Conservation (phyloP, 768 basidiomycete genomes). For the Russula sp. region DNA sequence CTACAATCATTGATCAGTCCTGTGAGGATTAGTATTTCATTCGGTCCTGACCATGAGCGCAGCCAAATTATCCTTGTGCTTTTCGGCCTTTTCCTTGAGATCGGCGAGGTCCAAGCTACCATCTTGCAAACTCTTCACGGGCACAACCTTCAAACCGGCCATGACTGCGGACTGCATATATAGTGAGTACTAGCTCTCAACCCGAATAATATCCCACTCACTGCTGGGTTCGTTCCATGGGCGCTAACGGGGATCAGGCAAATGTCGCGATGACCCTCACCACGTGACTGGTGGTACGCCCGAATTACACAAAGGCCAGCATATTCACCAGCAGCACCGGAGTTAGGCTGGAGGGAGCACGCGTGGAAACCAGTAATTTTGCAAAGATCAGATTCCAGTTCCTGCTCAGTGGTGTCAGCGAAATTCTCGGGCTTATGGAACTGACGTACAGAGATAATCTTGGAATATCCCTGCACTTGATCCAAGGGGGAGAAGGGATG, state of each 20-base stretch:
- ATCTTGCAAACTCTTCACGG: conserved; percentile 85
- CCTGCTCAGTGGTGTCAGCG: conserved; percentile 45
- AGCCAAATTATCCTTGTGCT: conserved; percentile 87
- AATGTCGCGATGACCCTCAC: conserved; percentile 81
- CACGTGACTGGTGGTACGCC: conserved; percentile 89
- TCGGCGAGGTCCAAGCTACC: conserved; percentile 90
- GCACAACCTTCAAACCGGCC: conserved; percentile 94
- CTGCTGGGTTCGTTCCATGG: conserved; percentile 98
- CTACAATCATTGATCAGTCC: conserved; percentile 40
- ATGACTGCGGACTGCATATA: conserved; percentile 83
- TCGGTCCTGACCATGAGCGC: conserved; percentile 76
- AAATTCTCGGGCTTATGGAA: not conserved
- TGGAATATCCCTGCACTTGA: conserved; percentile 84
- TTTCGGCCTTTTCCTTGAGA: conserved; percentile 80
- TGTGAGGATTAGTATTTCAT: conserved; percentile 14
- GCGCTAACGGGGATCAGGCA: conserved; percentile 95
- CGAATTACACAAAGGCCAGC: conserved; percentile 88
- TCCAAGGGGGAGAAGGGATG: conserved; percentile 92
- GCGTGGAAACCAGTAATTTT: conserved; percentile 95
- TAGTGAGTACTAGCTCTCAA: conserved; percentile 23
- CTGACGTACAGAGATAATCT: conserved; percentile 65
- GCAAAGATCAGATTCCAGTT: conserved; percentile 88
- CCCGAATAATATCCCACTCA: conserved; percentile 41
- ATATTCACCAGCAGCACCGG: conserved; percentile 97
- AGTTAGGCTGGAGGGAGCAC: conserved; percentile 97